These are phyloP conservation scores for Hypoxylon sp. DNA, from an alignment of 2,329 filamentous ascomycete genomes.

Conservation along the genomic window DNA sequence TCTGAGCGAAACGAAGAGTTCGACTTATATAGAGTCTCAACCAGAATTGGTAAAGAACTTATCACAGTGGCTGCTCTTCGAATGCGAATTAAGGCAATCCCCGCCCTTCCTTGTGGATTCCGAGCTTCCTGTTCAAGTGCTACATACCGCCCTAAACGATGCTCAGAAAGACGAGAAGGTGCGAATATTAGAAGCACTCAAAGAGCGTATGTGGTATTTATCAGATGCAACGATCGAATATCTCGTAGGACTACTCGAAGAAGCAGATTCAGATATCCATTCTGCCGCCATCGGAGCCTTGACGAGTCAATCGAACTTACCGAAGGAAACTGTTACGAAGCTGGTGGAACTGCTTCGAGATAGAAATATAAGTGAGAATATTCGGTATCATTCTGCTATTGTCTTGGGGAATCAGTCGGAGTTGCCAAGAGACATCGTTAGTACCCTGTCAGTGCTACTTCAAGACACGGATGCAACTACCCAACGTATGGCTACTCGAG, in stretches of 20 bases:
- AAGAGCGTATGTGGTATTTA: not conserved
- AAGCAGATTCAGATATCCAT: not conserved
- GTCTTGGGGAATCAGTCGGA: too few relatives aligned
- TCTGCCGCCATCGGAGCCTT: not conserved
- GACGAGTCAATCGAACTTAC: not conserved
- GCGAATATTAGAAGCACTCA: too few relatives aligned
- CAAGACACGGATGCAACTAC: too few relatives aligned
- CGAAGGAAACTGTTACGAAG: not conserved
- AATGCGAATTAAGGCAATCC: not conserved
- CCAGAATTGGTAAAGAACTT: not conserved
- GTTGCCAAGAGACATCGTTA: too few relatives aligned
- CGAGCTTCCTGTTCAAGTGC: not conserved
- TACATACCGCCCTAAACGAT: not conserved
- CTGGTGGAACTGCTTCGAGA: too few relatives aligned
- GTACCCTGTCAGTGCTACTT: too few relatives aligned
- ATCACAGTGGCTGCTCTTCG: conserved; percentile 3
- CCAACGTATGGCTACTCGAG: not conserved
- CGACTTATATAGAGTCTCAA: not conserved
- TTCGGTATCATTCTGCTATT: too few relatives aligned
- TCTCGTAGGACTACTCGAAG: not conserved
- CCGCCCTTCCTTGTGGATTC: not conserved
- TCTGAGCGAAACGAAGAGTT: conserved; percentile 1
- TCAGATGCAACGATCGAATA: not conserved
- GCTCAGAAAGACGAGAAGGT: too few relatives aligned
- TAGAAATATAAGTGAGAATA: too few relatives aligned